A percentile compares a stretch with the other conserved stretches of the same genome.
phyloP scores from a whole-genome alignment of 192 early-diverging fungal species.

The Entomortierella beljakovae region DNA sequence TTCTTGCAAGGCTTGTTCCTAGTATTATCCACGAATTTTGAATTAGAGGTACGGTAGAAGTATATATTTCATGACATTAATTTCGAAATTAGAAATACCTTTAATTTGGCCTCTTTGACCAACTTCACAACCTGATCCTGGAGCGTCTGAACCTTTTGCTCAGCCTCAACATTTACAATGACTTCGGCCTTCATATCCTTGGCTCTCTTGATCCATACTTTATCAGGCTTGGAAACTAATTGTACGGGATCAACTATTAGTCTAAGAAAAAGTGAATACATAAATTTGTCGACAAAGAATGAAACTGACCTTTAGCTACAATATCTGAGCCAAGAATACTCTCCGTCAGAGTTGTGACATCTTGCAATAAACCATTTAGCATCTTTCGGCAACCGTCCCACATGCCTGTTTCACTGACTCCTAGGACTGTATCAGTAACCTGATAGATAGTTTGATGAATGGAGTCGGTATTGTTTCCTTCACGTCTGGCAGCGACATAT shows the following conservation, averaged over 20 bases:
- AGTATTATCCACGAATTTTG: background rate
- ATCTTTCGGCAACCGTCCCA: conserved; percentile 69
- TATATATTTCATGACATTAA: background rate
- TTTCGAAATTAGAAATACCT: conserved; percentile 51
- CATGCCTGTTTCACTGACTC: conserved; percentile 67
- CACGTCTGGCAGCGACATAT: conserved; percentile 26
- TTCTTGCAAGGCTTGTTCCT: conserved; percentile 88
- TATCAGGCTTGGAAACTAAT: conserved; percentile 60
- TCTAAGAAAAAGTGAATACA: background rate
- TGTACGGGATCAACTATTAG: background rate
- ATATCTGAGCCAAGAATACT: conserved; percentile 64
- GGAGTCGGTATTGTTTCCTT: conserved; percentile 26
- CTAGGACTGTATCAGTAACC: conserved; percentile 68
- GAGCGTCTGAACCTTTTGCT: conserved; percentile 79
- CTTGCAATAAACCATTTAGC: conserved; percentile 59
- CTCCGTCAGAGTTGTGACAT: conserved; percentile 61
- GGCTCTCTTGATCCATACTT: conserved; percentile 88
- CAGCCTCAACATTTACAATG: conserved; percentile 82
- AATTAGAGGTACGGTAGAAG: background rate
- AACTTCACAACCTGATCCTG: conserved; percentile 85
- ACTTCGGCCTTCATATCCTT: conserved; percentile 83
- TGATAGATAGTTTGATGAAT: conserved; percentile 66
- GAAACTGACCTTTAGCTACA: conserved; percentile 59
- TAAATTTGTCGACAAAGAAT: background rate
- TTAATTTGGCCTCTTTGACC: conserved; percentile 81